Percentiles rank a stretch among this genome's conserved stretches.
Conservation (phyloP, 345 rosid species). For the Eutrema japonicum region DNA sequence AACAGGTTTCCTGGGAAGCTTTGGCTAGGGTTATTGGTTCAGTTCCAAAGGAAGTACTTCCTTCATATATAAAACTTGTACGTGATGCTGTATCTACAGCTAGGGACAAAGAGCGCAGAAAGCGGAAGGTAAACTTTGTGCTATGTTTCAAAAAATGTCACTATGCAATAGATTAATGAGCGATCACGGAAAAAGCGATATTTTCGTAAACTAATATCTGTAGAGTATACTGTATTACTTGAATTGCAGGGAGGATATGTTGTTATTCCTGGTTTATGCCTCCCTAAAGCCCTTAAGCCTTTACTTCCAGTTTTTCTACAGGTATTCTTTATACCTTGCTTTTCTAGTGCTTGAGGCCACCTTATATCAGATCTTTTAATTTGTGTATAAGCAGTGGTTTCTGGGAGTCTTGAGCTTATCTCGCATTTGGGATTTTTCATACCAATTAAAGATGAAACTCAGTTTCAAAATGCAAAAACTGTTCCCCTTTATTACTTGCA, state of each 20-base stretch:
- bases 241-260: constrained; percentile 82
- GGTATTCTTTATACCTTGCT: constrained; percentile 50
- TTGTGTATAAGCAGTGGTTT: constrained; percentile 13
- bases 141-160: constrained; percentile 21
- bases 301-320: constrained; percentile 92
- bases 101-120: constrained; percentile 91
- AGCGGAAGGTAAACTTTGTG: constrained; percentile 64
- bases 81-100: constrained; percentile 96
- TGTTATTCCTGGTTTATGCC: constrained; percentile 91
- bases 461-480: background rate
- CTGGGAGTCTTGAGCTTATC: constrained; percentile 9
- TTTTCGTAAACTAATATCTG: constrained; percentile 8
- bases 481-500: constrained; percentile 14
- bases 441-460: background rate
- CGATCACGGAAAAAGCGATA: background rate
- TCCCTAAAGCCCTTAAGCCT: constrained; percentile 92
- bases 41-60: constrained; percentile 92
- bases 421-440: background rate
- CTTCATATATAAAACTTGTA: constrained; percentile 81
- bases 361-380: background rate
- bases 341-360: constrained; percentile 1
- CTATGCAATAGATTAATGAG: background rate
- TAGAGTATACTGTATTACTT: constrained; percentile 18
- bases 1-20: constrained; percentile 96
- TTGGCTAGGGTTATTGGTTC: constrained; percentile 82